Percentiles rank a stretch among this genome's conserved stretches.
Evolutionary conservation across 1,284 basidiomycete genomes (phyloP).

Genomic region (Meira miltonrushii): DNA sequence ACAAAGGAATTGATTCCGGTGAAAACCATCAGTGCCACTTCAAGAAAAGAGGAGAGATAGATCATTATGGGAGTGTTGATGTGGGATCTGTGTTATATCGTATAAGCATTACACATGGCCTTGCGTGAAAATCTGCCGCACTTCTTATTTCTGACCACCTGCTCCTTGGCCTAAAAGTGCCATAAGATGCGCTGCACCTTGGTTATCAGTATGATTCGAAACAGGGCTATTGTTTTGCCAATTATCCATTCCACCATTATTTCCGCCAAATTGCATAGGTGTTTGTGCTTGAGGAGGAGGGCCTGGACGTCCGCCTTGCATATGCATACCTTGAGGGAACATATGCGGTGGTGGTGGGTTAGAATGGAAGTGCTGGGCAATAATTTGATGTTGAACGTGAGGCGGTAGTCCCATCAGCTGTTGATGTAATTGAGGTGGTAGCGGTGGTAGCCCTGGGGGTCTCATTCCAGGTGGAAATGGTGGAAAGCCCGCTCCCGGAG

Average conservation of each 20-base stretch:
- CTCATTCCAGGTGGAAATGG: conserved; percentile 18
- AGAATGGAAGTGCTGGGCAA: conserved; percentile 16
- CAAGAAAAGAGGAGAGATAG: too few species aligned
- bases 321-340: not conserved
- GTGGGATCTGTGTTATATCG: too few species aligned
- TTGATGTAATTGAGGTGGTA: conserved; percentile 43
- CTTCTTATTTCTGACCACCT: not conserved
- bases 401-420: conserved; percentile 43
- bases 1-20: too few species aligned
- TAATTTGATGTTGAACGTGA: conserved; percentile 39
- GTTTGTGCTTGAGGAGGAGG: conserved; percentile 14
- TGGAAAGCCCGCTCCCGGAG: conserved; percentile 19
- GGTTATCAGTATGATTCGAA: not conserved
- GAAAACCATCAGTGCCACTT: too few species aligned
- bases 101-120: too few species aligned
- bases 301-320: too few species aligned
- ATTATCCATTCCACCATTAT: conserved; percentile 3
- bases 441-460: conserved; percentile 18
- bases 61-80: too few species aligned
- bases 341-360: not conserved
- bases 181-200: not conserved
- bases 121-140: too few species aligned
- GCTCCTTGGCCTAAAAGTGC: conserved; percentile 2
- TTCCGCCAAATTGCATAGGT: conserved; percentile 8
- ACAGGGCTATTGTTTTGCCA: not conserved